Percentiles rank a stretch among this genome's conserved stretches.
These are phyloP conservation scores for Fraxinus albicans DNA, from an alignment of 305 asterid genomes.

Conservation along the genomic window DNA sequence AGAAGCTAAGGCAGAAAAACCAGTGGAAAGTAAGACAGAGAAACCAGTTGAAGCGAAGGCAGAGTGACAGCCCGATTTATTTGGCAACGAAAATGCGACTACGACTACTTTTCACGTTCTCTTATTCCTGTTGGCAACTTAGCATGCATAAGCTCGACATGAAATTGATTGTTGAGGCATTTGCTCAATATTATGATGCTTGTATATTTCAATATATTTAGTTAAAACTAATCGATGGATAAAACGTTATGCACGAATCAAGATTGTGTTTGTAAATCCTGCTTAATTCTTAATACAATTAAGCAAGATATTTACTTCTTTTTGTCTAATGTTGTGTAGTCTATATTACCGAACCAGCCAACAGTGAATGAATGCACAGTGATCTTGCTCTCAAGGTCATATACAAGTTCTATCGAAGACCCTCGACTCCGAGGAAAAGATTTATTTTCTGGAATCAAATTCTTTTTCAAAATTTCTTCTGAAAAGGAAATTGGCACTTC, in stretches of 20 bases:
- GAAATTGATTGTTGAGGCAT: background rate
- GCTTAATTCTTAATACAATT: background rate
- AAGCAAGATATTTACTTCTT: background rate
- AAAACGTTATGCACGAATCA: background rate
- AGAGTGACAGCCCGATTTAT: background rate
- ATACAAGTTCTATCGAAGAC: too few species aligned
- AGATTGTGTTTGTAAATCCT: background rate
- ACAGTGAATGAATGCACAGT: background rate
- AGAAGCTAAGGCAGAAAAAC: background rate
- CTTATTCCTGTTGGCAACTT: background rate
- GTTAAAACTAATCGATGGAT: background rate
- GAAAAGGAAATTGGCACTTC: too few species aligned
- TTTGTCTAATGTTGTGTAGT: background rate
- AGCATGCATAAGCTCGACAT: background rate
- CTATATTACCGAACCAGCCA: background rate
- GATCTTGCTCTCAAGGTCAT: background rate
- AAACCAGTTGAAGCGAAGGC: background rate
- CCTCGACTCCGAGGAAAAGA: too few species aligned
- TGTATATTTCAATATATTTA: background rate
- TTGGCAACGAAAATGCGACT: background rate
- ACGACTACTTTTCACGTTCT: background rate
- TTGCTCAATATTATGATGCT: background rate
- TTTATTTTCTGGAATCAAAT: too few species aligned
- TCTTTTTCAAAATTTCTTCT: too few species aligned
- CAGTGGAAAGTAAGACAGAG: background rate